Base-by-base conservation (phyloP, 2,329 filamentous ascomycete species). In the Arthrinium phaeospermum region DNA sequence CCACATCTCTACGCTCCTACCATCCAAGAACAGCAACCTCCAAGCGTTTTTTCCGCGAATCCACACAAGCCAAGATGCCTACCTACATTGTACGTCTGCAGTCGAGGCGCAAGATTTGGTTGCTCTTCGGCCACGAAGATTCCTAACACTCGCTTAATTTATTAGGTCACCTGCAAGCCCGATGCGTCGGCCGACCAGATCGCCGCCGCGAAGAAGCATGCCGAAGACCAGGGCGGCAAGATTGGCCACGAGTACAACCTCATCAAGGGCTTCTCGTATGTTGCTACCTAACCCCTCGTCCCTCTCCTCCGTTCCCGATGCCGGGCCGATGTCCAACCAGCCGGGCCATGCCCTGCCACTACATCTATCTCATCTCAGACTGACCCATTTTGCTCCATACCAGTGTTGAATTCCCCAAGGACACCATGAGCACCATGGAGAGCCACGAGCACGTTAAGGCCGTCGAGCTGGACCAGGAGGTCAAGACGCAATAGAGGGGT, bases 231-330 rank as follows among this genome's bases (percentile, higher is more conserved):
- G 81, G 96, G 96, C 80, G 96, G 95, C 81, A 91, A 90, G 83
- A 96, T 98, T 85, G 90, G 79, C 71, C 91, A 96, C 78, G 93
- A 96, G 82, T 98, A 94, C 87, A 92, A 85, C 74, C 84, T 98
- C 78, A 95, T 98, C 88, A 97, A 96, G 86, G 95, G 93, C 72
- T 98, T 98, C 86, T 92, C 93, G 96, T 98, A 91, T 77, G 93
- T 87, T 67, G 46, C 37, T 67, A 16, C 41, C 16, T n/a, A 8
- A 24, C 19, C 22, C 70, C 8, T 3, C n/a, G 12, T 27, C 68
- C 3, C n/a, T 44, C 45, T 41, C 68, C 12, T 14, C 49, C 68
- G 44, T 47, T 68, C 68, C 30, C 76, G 27, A 34, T 22, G 30
- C 53, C 30, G 16, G 4, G 19, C 7, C 30, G 4, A 61, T 30